These are phyloP conservation scores for Tausonia pullulans DNA, from an alignment of 1,284 basidiomycete genomes.

Conservation along the genomic window DNA sequence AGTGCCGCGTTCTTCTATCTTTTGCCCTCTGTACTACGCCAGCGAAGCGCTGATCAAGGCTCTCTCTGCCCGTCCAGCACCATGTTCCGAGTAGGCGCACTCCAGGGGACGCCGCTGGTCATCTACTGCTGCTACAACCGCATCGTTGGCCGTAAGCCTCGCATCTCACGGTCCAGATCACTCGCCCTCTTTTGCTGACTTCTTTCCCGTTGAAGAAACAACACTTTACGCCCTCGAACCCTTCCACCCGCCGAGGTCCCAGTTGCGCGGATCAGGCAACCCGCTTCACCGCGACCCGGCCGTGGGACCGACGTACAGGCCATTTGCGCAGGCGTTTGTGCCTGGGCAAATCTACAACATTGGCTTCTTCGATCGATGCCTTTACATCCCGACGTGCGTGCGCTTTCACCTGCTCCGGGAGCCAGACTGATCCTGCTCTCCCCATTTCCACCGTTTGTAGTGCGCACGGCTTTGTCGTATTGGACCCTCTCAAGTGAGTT, in stretches of 20 bases:
- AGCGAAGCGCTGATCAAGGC: not conserved
- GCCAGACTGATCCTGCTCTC: too few relatives aligned
- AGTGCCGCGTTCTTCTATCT: not conserved
- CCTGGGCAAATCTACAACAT: constrained; percentile 1
- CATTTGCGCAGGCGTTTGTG: constrained; percentile 1
- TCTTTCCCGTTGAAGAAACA: not conserved
- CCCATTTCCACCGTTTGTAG: too few relatives aligned
- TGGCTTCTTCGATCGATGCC: not conserved
- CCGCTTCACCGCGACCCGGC: not conserved
- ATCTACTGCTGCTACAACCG: constrained; percentile 10
- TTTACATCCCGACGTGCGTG: too few relatives aligned
- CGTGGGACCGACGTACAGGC: not conserved
- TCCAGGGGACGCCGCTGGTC: not conserved
- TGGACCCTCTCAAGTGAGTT: constrained; percentile 8
- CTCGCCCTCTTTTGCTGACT: too few relatives aligned
- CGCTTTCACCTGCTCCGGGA: too few relatives aligned
- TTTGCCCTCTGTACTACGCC: not conserved
- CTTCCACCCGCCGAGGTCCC: not conserved
- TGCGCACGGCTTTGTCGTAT: not conserved
- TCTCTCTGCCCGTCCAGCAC: not conserved
- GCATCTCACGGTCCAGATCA: too few relatives aligned
- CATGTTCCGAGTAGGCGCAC: not conserved
- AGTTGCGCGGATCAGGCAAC: not conserved
- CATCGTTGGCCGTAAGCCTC: constrained; percentile 3
- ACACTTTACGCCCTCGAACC: constrained; percentile 9